phyloP scores from a whole-genome alignment of 2,329 filamentous ascomycete genomes.

The Aspergillus novofumigatus region DNA sequence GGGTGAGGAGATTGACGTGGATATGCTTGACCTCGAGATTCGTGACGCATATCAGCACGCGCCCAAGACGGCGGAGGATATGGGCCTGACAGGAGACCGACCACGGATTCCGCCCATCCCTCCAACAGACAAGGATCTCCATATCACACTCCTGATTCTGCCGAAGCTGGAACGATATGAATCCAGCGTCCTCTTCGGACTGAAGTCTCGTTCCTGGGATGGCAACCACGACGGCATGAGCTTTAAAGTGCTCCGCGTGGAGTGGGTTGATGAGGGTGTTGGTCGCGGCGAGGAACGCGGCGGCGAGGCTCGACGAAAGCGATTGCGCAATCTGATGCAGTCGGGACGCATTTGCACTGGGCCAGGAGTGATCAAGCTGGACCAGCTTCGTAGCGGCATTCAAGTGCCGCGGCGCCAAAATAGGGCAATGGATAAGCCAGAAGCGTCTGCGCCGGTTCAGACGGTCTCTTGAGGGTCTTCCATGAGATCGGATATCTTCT shows the following conservation, averaged over 20 bases:
- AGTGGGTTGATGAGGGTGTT: conserved; percentile 75
- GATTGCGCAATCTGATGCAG: conserved; percentile 44
- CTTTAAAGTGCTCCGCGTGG: conserved; percentile 75
- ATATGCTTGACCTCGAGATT: conserved; percentile 58
- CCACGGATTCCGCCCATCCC: conserved; percentile 45
- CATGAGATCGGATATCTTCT: neutral
- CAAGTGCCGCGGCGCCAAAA: conserved; percentile 25
- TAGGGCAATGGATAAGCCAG: conserved; percentile 21
- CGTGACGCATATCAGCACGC: conserved; percentile 45
- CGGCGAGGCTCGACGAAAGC: conserved; percentile 46
- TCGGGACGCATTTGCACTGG: conserved; percentile 41
- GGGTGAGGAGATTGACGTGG: conserved; percentile 69
- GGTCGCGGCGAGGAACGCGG: conserved; percentile 44
- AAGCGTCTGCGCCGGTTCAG: conserved; percentile 26
- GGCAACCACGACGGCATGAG: conserved; percentile 80
- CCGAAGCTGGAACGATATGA: conserved; percentile 74
- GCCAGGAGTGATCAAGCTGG: conserved; percentile 30
- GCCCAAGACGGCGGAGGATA: conserved; percentile 39
- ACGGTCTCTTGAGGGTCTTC: conserved; percentile 23
- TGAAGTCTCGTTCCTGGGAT: conserved; percentile 77
- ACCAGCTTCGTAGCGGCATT: conserved; percentile 31
- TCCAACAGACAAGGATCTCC: conserved; percentile 68
- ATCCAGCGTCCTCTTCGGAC: conserved; percentile 70
- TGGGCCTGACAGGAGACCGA: conserved; percentile 18
- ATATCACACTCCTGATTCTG: conserved; percentile 81